Base-by-base conservation (phyloP, 495 filamentous ascomycete genomes). In the Beverwykella pulmonaria region DNA sequence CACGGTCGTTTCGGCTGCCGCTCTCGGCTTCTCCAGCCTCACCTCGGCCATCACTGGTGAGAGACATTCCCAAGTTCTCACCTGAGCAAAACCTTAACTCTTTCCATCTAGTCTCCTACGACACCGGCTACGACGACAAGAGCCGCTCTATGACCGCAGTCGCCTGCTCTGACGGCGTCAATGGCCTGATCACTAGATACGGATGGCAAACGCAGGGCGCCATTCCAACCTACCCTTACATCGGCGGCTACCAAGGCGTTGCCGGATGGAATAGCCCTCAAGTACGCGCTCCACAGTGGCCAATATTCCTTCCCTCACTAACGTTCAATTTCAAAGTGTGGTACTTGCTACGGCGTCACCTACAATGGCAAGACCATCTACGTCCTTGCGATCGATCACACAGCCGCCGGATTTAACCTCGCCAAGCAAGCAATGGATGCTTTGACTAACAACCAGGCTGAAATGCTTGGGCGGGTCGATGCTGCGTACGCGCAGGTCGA, bases 341-440 rank as follows among this genome's bases (percentile, higher is more conserved):
- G 90, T 59, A 83, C 83, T 10, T 93, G 90, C 82, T 93, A 86
- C 78, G 57, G 76, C 49, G 75, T 91, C 50, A 81, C 79, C 15
- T 93, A 83, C 74, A 75, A 79, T 23, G 81, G 83, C 68, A 76
- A 79, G 59, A 86, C 80, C 20, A 82, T 93, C 77, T 82, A 86
- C 70, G 76, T 93, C 9, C 78, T 85, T 12, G 90, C 84, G 25
- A 80, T 93, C 63, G 90, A 93, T 77, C 78, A 85, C 57, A 80
- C 85, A 10, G 78, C 67, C 0, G 20, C 62, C 22, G 88, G 87
- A 2, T 86, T 89, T 79, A 89, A 90, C 75, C 82, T 93, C 54
- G 87, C 81, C 2, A 74, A 86, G 52, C 63, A 70, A 29, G 90
- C 88, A 23, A 82, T 93, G 86, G 81, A 92, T 74, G 69, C 74